phyloP scores from a whole-genome alignment of 306 rosid species.

The Malus orientalis region DNA sequence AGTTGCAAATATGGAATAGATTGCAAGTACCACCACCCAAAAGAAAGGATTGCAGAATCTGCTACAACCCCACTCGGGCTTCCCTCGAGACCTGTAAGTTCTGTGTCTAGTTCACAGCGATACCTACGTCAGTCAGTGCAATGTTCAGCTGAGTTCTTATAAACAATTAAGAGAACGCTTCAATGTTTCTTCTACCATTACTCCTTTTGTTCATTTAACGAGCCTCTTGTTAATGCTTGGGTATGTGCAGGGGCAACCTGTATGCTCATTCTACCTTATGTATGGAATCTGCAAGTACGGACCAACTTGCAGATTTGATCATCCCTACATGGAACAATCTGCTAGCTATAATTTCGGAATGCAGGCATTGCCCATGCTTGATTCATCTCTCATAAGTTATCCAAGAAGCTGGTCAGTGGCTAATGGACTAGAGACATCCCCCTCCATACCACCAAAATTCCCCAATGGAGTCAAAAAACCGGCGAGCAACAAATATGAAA shows the following conservation, averaged over 20 bases:
- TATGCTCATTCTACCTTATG: conserved; percentile 63
- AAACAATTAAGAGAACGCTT: background rate
- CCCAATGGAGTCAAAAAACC: conserved; percentile 32
- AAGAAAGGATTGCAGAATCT: conserved; percentile 56
- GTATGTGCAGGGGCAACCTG: conserved; percentile 55
- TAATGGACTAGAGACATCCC: conserved; percentile 43
- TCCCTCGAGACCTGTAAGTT: conserved; percentile 87
- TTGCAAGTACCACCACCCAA: conserved; percentile 89
- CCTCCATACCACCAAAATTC: conserved; percentile 39
- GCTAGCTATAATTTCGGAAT: conserved; percentile 43
- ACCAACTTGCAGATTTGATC: conserved; percentile 84
- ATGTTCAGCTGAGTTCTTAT: background rate
- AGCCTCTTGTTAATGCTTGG: background rate
- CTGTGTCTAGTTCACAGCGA: conserved; percentile 7
- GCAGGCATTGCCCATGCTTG: conserved; percentile 37
- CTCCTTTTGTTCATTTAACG: background rate
- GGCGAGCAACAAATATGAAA: conserved; percentile 27
- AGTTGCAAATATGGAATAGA: conserved; percentile 85
- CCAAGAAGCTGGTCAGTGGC: conserved; percentile 33
- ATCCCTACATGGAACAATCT: conserved; percentile 49
- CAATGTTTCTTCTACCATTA: background rate
- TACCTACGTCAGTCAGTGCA: background rate
- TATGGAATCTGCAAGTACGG: conserved; percentile 91
- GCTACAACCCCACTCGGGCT: conserved; percentile 54
- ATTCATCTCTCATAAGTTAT: conserved; percentile 38